A percentile compares a stretch with the other conserved stretches of the same genome.
These are phyloP conservation scores for Fusarium multiceps DNA, from an alignment of 2,329 filamentous ascomycete species.

Conservation along the genomic window DNA sequence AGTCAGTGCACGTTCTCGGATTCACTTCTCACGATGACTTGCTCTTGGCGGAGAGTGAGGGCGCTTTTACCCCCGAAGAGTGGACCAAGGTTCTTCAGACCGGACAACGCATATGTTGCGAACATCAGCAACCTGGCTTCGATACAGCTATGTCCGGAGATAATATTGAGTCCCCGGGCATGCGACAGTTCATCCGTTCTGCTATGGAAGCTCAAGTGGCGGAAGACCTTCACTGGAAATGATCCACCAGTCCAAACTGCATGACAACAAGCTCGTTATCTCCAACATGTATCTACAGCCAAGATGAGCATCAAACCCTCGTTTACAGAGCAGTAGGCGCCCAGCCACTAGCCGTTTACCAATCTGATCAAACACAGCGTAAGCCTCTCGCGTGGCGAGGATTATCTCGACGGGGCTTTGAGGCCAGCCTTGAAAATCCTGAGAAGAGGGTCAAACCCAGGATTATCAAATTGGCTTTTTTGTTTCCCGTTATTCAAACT, in stretches of 20 bases:
- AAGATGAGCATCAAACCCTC: constrained; percentile 37
- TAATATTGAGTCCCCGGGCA: constrained; percentile 55
- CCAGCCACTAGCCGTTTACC: constrained; percentile 20
- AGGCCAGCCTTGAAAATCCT: constrained; percentile 24
- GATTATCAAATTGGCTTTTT: constrained; percentile 17
- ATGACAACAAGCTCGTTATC: constrained; percentile 17
- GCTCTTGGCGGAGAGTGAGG: constrained; percentile 84
- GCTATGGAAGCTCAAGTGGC: constrained; percentile 67
- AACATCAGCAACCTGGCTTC: constrained; percentile 51
- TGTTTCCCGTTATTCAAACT: constrained; percentile 17
- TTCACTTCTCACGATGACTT: constrained; percentile 81
- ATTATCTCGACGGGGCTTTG: constrained; percentile 18
- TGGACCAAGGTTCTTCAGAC: constrained; percentile 78
- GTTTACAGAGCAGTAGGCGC: constrained; percentile 13
- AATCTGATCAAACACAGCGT: constrained; percentile 23
- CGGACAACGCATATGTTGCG: constrained; percentile 74
- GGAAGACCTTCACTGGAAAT: constrained; percentile 69
- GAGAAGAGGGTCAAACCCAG: constrained; percentile 32
- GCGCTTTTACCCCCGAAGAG: constrained; percentile 77
- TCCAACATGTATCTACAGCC: constrained; percentile 17
- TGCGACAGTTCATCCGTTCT: constrained; percentile 71
- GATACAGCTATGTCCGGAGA: constrained; percentile 61
- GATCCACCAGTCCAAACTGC: constrained; percentile 30
- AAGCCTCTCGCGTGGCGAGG: constrained; percentile 15
- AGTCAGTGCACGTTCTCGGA: constrained; percentile 83